Conservation (phyloP, 176 grass and related monocot genomes). For the Bonia amplexicaulis region DNA sequence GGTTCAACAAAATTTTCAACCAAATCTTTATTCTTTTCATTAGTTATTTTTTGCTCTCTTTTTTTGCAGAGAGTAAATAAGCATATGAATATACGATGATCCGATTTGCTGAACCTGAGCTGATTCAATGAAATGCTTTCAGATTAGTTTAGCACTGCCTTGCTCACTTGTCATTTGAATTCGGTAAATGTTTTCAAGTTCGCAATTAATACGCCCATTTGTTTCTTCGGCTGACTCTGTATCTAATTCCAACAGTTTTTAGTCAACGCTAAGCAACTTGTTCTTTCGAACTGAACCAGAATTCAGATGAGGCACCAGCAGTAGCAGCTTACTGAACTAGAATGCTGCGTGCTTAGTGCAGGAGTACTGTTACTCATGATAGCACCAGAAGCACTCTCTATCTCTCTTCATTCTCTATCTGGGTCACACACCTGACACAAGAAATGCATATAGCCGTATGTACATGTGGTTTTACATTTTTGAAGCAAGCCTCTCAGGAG, state of each 20-base stretch:
- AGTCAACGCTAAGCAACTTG: background rate
- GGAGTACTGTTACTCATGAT: background rate
- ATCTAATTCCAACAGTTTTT: background rate
- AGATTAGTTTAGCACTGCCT: background rate
- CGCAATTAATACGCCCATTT: background rate
- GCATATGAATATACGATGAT: background rate
- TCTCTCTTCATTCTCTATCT: background rate
- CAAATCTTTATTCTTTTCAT: background rate
- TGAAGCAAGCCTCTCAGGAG: background rate
- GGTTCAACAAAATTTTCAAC: background rate
- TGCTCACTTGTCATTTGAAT: conserved; percentile 10
- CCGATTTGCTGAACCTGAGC: background rate
- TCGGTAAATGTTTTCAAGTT: background rate
- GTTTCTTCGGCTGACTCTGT: conserved; percentile 4
- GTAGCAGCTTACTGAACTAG: background rate
- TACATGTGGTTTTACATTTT: no score
- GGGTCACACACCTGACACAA: conserved; percentile 3
- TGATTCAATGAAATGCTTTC: background rate
- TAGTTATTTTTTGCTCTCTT: background rate
- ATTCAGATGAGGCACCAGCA: background rate
- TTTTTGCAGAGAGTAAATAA: conserved; percentile 26
- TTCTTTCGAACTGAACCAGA: background rate
- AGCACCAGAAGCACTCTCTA: background rate
- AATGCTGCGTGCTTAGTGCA: background rate
- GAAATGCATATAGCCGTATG: background rate